Conservation (phyloP, 2,329 filamentous ascomycete genomes). For the Elsinoe arachidis region DNA sequence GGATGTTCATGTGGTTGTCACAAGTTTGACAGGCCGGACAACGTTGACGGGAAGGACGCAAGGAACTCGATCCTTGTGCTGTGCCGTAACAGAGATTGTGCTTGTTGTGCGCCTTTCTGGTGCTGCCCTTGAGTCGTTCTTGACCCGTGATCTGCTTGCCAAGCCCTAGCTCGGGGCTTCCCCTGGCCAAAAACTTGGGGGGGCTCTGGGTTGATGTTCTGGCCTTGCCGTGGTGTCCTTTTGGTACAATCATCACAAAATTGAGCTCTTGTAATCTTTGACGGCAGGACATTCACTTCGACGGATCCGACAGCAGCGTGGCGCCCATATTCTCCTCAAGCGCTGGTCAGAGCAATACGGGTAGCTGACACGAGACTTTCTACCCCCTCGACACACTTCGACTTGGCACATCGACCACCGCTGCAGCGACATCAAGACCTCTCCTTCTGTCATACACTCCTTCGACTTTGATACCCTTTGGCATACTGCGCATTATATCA, state of each 20-base stretch:
- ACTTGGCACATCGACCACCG: not conserved
- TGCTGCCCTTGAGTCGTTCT: conserved; percentile 5
- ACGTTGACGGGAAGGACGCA: no score
- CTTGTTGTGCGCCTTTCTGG: not conserved
- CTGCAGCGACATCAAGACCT: not conserved
- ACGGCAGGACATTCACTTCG: not conserved
- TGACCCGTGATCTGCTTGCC: not conserved
- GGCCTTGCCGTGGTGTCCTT: not conserved
- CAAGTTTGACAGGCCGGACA: no score
- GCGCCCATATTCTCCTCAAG: not conserved
- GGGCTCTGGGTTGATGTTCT: not conserved
- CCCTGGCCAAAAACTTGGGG: not conserved
- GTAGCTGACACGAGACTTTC: not conserved
- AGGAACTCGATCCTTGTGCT: no score
- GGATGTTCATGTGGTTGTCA: no score
- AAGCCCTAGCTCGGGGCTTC: not conserved
- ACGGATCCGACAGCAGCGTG: not conserved
- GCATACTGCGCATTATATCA: not conserved
- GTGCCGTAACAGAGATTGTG: no score
- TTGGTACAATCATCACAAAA: not conserved
- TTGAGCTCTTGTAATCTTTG: not conserved
- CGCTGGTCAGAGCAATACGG: not conserved
- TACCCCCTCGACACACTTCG: not conserved
- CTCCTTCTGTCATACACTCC: not conserved
- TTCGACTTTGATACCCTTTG: no score